Evolutionary conservation across 2,329 filamentous ascomycete species (phyloP), one percentile per base, ranked within the genome.

Genomic region (Pseudomassariella vexata): DNA sequence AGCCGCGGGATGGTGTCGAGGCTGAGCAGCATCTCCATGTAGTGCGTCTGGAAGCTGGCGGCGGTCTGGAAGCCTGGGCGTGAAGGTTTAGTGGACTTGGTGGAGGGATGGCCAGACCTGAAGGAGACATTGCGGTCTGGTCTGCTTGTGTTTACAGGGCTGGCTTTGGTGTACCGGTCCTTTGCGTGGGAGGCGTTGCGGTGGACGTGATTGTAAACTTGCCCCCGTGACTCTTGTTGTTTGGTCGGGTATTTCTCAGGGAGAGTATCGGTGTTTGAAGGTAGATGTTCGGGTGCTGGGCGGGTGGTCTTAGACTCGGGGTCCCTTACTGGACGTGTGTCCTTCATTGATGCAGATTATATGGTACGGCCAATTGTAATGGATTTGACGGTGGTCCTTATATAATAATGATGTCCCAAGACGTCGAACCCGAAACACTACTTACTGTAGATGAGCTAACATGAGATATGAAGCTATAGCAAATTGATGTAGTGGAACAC

Each of bases 1-100:
- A 57, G 29, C 6, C 53, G 55, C 3, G 64, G 57, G 28, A 73
- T 67, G 22, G 51, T 44, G 40, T 70, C 63, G n/a, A 67, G 53
- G 21, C 58, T 53, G 16, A 68, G 56, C 6, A 70, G 57, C 63
- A 72, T 71, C 38, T 59, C 50, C 22, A 61, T 54, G 42, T 67
- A 68, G 18, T 53, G 53, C 14, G 60, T 56, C 31, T 58, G 48
- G n/a, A 39, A 40, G 11, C 46, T 47, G 6, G 24, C 29, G 32
- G 23, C 29, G 18, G 14, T 21, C 8, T 28, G 24, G 8, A 28
- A n/a, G 3, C 19, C 24, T 5, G 32, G 31, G 8, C 31, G 24
- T 8, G 24, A 19, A 8, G 10, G n/a, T 14, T n/a, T 9, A 6
- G 21, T 4, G 11, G 21, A 11, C 19, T 17, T 25, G 12, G 22